Conservation (phyloP, 768 basidiomycete genomes). For the Tulasnella sp. region DNA sequence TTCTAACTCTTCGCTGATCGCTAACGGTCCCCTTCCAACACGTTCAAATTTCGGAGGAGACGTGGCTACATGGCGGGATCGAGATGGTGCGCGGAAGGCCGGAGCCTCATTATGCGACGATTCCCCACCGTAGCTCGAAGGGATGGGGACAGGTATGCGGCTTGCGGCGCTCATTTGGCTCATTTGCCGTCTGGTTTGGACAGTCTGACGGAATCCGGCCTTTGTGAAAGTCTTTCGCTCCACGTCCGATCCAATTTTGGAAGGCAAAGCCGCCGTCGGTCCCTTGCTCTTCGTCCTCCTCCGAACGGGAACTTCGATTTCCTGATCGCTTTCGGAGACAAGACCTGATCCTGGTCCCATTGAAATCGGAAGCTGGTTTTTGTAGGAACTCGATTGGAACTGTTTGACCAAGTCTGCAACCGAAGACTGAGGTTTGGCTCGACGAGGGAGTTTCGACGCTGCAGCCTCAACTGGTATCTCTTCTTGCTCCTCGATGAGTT, state of each 20-base stretch:
- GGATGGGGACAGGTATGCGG: conserved; percentile 3
- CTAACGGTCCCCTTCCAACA: background rate
- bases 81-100: background rate
- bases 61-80: background rate
- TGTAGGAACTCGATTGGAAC: conserved; percentile 21
- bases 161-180: background rate
- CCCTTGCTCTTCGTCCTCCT: conserved; percentile 20
- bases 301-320: conserved; percentile 23
- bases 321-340: conserved; percentile 76
- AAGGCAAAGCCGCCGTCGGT: background rate
- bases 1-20: background rate
- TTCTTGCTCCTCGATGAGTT: background rate
- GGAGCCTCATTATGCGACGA: background rate
- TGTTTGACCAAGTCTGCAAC: conserved; percentile 74
- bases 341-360: conserved; percentile 15
- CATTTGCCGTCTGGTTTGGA: background rate
- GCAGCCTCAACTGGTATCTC: conserved; percentile 12
- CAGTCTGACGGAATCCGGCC: conserved; percentile 44
- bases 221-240: conserved; percentile 91
- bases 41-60: background rate
- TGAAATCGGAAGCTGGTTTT: conserved; percentile 9
- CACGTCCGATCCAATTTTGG: conserved; percentile 53
- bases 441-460: conserved; percentile 25
- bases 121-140: background rate
- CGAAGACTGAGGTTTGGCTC: conserved; percentile 24